A percentile compares a stretch with the other conserved stretches of the same genome.
Conservation (phyloP, 805 yeast species). For the Pichia phayaonensis region DNA sequence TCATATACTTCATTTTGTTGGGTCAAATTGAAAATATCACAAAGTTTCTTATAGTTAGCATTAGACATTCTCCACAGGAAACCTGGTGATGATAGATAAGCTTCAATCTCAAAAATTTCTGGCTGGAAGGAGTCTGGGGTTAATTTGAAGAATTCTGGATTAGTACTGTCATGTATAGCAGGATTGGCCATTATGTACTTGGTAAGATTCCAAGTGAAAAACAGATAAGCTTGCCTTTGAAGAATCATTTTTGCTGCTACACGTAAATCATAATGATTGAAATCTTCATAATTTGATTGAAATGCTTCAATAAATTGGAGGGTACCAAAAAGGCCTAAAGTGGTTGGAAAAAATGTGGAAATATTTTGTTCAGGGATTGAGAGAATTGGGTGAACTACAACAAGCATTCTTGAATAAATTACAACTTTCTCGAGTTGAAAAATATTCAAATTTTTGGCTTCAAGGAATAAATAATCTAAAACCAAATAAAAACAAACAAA, state of each 20-base stretch:
- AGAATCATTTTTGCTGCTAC: neutral
- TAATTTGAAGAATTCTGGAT: neutral
- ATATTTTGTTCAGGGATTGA: neutral
- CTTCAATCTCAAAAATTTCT: neutral
- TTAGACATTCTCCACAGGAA: conserved; percentile 4
- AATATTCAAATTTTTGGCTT: too few species aligned
- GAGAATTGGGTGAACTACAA: neutral
- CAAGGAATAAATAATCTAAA: neutral
- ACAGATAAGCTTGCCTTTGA: neutral
- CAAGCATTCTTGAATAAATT: neutral
- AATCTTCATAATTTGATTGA: neutral
- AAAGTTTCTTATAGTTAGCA: neutral
- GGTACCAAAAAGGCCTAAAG: neutral
- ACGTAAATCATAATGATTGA: neutral
- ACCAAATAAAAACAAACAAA: too few species aligned
- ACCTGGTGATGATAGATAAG: neutral
- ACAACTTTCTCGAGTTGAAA: neutral
- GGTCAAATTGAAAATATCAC: neutral
- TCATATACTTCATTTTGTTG: neutral
- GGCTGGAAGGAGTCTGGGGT: conserved; percentile 1
- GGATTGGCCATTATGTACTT: neutral
- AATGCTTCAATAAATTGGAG: conserved; percentile 1
- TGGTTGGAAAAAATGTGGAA: neutral
- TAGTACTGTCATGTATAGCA: neutral
- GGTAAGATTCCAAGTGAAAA: neutral